Evolutionary conservation across 371 early-diverging fungal species (phyloP).

Genomic region (Choanephora cucurbitarum): DNA sequence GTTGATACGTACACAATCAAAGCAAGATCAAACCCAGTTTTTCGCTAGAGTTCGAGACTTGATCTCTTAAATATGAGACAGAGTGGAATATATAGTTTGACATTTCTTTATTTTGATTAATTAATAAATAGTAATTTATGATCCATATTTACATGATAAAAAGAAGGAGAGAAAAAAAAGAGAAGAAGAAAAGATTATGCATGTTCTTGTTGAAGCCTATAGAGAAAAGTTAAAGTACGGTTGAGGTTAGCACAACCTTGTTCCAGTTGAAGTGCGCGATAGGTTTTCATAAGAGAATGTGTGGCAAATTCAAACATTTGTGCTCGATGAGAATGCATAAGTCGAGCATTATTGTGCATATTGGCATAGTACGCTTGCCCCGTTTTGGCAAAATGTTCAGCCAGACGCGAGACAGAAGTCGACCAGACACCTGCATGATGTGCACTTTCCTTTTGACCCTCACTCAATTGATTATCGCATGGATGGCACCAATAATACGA

Average conservation of each 20-base stretch:
- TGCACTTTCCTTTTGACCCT: background rate
- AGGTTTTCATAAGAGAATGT: constrained; percentile 24
- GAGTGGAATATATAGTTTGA: background rate
- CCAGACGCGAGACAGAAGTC: constrained; percentile 26
- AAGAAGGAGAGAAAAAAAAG: constrained; percentile 6
- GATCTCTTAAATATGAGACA: constrained; percentile 3
- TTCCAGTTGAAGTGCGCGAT: constrained; percentile 39
- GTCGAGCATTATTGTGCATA: constrained; percentile 30
- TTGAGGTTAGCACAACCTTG: constrained; percentile 34
- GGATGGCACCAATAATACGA: constrained; percentile 21
- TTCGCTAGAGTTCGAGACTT: constrained; percentile 9
- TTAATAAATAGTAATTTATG: too few species aligned
- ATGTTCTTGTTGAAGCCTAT: constrained; percentile 31
- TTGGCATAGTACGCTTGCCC: constrained; percentile 39
- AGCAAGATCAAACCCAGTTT: constrained; percentile 9
- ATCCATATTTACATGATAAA: background rate
- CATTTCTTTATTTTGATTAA: too few species aligned
- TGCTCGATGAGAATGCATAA: constrained; percentile 35
- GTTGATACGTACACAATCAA: constrained; percentile 9
- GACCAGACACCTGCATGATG: constrained; percentile 24
- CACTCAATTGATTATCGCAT: constrained; percentile 1
- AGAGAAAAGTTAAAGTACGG: constrained; percentile 18
- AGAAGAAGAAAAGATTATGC: background rate
- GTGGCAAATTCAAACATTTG: constrained; percentile 39
- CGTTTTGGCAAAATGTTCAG: constrained; percentile 30